Evolutionary conservation across 2,329 filamentous ascomycete species (phyloP).

Genomic region (Zymoseptoria passerinii): DNA sequence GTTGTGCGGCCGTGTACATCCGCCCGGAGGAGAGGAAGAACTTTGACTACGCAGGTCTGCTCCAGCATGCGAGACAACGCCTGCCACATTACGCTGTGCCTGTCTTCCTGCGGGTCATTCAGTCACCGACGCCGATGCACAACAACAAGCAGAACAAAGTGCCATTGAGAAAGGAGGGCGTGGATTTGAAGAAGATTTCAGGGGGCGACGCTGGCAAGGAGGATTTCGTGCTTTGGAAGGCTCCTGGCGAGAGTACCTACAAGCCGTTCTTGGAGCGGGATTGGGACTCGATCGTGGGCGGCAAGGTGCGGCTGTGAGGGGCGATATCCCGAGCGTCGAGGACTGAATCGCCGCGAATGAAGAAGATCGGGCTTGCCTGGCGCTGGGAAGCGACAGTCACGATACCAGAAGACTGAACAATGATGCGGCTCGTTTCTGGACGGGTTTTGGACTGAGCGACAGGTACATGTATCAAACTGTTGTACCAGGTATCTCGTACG

Average conservation of each 20-base stretch:
- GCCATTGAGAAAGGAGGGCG: constrained; percentile 57
- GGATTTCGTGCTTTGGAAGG: constrained; percentile 46
- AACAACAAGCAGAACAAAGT: constrained; percentile 79
- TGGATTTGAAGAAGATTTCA: constrained; percentile 46
- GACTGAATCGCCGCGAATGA: not conserved
- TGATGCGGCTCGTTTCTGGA: not conserved
- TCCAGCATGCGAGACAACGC: constrained; percentile 49
- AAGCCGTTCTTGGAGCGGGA: constrained; percentile 50
- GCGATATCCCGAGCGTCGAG: not conserved
- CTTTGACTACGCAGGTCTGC: constrained; percentile 54
- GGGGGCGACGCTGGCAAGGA: constrained; percentile 37
- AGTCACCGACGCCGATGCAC: constrained; percentile 51
- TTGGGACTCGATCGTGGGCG: constrained; percentile 35
- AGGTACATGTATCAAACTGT: too few species aligned
- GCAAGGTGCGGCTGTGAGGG: constrained; percentile 13
- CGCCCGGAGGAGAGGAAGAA: constrained; percentile 38
- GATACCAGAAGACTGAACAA: not conserved
- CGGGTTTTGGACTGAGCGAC: too few species aligned
- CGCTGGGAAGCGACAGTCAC: not conserved
- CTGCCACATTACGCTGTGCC: constrained; percentile 69
- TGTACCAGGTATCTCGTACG: too few species aligned
- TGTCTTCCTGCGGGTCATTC: constrained; percentile 59
- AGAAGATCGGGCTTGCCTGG: not conserved
- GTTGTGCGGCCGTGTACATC: constrained; percentile 51
- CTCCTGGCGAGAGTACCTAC: constrained; percentile 44